Conservation (phyloP, 352 stramenopile species). For the Pythium plurisporium region DNA sequence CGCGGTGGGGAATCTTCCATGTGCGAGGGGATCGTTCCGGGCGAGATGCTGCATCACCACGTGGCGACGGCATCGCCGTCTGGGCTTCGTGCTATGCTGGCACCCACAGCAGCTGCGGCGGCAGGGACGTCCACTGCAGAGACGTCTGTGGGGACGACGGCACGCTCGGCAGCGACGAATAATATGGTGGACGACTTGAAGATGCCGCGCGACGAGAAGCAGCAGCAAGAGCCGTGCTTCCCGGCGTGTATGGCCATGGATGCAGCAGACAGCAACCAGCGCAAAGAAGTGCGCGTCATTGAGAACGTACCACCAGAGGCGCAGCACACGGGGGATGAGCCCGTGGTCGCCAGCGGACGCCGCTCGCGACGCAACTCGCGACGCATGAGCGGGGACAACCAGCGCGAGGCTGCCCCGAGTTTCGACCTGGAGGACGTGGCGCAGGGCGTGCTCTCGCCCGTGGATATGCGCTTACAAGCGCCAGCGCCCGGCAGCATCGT, state of each 20-base stretch:
- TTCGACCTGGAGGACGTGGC: slow-evolving; percentile 54
- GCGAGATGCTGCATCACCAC: not conserved
- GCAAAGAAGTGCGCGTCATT: not conserved
- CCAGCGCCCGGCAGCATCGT: slow-evolving; percentile 35
- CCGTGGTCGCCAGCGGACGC: not conserved
- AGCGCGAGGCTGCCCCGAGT: not conserved
- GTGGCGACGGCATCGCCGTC: slow-evolving; percentile 1
- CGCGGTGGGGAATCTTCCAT: not conserved
- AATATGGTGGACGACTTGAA: not conserved
- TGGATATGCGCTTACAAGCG: not conserved
- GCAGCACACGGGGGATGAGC: not conserved
- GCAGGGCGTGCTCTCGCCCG: slow-evolving; percentile 12
- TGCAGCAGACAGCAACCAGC: too few relatives aligned
- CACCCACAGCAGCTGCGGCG: not conserved
- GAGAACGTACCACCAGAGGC: not conserved
- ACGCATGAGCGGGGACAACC: slow-evolving; percentile 11
- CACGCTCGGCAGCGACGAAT: not conserved
- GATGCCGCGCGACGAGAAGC: not conserved
- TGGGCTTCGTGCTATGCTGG: not conserved
- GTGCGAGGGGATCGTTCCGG: slow-evolving; percentile 7
- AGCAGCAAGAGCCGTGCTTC: slow-evolving; percentile 12
- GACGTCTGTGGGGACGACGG: not conserved
- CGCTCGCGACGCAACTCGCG: slow-evolving; percentile 18
- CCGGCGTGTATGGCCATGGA: slow-evolving; percentile 11
- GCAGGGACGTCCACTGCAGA: not conserved